phyloP scores from a whole-genome alignment of 129 eudicot genomes.

The Artemisia tridentata region DNA sequence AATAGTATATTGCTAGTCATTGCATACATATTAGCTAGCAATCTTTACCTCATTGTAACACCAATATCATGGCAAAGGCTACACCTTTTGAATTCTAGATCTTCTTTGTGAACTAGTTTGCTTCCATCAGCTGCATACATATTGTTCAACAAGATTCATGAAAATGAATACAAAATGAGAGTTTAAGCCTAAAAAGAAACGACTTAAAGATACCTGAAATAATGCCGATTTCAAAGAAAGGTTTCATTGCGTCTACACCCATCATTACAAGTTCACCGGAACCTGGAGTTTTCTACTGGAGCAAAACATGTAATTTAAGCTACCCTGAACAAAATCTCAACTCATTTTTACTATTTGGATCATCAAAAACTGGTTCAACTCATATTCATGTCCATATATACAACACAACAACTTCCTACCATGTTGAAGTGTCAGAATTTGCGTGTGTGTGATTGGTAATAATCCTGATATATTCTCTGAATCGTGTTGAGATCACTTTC shows the following conservation, averaged over 20 bases:
- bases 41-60: slow-evolving; percentile 54
- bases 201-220: slow-evolving; percentile 44
- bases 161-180: background rate
- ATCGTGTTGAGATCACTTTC: too few species aligned
- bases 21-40: background rate
- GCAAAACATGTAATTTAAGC: slow-evolving; percentile 8
- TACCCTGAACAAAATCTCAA: background rate
- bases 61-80: slow-evolving; percentile 76
- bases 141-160: background rate
- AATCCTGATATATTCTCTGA: too few species aligned
- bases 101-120: slow-evolving; percentile 60
- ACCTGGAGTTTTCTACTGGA: slow-evolving; percentile 57
- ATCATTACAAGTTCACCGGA: slow-evolving; percentile 67
- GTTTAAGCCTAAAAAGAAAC: background rate
- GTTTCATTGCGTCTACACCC: slow-evolving; percentile 62
- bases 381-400: too few species aligned
- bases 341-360: background rate
- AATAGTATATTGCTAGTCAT: background rate
- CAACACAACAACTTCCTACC: too few species aligned
- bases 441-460: too few species aligned
- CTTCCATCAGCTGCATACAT: slow-evolving; percentile 46
- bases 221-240: slow-evolving; percentile 62
- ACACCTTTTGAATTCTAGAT: slow-evolving; percentile 49
- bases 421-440: too few species aligned
- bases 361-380: too few species aligned